Base-by-base conservation (phyloP, 179 eudicot genomes). In the Actinidia arguta region DNA sequence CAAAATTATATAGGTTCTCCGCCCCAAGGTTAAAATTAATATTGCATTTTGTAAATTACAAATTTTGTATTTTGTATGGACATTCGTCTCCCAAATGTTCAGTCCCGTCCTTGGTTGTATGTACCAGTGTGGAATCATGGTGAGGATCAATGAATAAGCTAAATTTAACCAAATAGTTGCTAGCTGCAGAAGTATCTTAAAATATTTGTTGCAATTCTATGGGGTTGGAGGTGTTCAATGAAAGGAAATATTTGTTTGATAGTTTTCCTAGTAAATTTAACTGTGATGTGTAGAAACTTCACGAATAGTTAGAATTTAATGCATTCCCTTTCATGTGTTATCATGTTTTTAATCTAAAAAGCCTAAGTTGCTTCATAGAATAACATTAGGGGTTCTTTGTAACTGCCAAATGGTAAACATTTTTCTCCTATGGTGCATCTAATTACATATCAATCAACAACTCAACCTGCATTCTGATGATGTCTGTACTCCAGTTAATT, bases 401-500 rank as follows among this genome's bases (percentile, higher is more conserved):
- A 22, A 36, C 31, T 63, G 71, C 27, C 69, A 24, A 46, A 46
- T 22, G 20, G 46, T 16, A 22, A 22, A n/a, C 44, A 47, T 44
- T 42, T 16, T 46, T 62, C 54, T 25, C 1, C 1, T 59, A 48
- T n/a, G 0, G 25, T 81, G 42, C 24, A 6, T 47, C 55, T 11
- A 11, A 75, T 61, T 27, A 1, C 24, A 14, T 8, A 47, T 24
- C 20, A 22, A 48, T 36, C 20, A 16, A 36, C 42, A 62, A 20
- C 78, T 56, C 31, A 42, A 31, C 62, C 18, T 69, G 51, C 24
- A 69, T 61, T 58, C 71, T 48, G 63, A 59, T 67, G 9, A 50
- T 63, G 44, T 75, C 64, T 46, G 54, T 75, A 22, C 51, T 89
- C 58, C 89, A 96, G 99, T 85, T 96, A 78, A 96, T 96, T 89